A percentile compares a stretch with the other conserved stretches of the same genome.
Evolutionary conservation across 768 basidiomycete genomes (phyloP).

Genomic region (Phylloporus scabripes): DNA sequence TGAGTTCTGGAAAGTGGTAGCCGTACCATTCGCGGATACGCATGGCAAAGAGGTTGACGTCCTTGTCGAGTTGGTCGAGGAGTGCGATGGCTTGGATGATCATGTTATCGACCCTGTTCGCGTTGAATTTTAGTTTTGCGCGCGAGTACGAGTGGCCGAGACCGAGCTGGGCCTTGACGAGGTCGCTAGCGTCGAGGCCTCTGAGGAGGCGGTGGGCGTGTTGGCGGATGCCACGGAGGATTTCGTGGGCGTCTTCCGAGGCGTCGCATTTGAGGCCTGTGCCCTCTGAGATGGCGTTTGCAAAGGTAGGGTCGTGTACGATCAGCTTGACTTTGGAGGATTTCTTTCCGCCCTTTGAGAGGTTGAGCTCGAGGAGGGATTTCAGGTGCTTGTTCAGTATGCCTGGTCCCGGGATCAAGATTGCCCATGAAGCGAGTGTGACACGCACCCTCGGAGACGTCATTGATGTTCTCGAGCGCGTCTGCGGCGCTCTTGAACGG

Average conservation of each 20-base stretch:
- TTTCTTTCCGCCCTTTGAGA: conserved; percentile 64
- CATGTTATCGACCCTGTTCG: conserved; percentile 97
- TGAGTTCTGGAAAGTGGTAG: conserved; percentile 97
- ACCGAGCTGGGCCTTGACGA: conserved; percentile 91
- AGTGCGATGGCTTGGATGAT: conserved; percentile 99
- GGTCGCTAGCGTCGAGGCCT: conserved; percentile 82
- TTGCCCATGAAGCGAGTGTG: not conserved
- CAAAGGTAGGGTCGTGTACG: conserved; percentile 72
- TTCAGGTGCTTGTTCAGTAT: conserved; percentile 80
- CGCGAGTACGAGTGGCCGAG: conserved; percentile 97
- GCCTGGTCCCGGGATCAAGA: conserved; percentile 40
- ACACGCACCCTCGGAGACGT: conserved; percentile 84
- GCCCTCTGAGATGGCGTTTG: conserved; percentile 67
- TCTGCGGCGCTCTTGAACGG: conserved; percentile 93
- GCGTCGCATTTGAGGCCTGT: conserved; percentile 73
- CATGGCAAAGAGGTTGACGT: conserved; percentile 98
- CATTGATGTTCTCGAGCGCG: conserved; percentile 93
- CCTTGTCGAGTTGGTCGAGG: conserved; percentile 98
- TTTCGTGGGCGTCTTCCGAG: conserved; percentile 73
- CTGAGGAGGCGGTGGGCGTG: conserved; percentile 88
- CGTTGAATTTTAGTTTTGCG: conserved; percentile 97
- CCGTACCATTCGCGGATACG: conserved; percentile 98
- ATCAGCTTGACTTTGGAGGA: conserved; percentile 66
- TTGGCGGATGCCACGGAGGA: conserved; percentile 88
- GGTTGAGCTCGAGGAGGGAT: conserved; percentile 81